A percentile compares a stretch with the other conserved stretches of the same genome.
These are phyloP conservation scores for Fusarium praegraminearum DNA, from an alignment of 2,329 filamentous ascomycete species.

Conservation along the genomic window DNA sequence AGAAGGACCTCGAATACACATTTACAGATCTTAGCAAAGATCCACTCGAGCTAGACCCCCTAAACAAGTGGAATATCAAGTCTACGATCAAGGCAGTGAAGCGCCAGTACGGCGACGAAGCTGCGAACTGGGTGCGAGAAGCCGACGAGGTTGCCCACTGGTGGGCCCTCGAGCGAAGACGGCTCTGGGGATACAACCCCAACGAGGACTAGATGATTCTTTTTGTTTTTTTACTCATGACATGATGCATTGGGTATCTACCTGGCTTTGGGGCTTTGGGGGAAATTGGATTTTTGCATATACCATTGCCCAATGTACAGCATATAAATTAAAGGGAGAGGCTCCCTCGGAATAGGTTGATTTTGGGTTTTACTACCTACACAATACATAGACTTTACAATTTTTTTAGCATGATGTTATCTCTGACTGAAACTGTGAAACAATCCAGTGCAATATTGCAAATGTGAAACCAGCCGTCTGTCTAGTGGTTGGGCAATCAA, in stretches of 20 bases:
- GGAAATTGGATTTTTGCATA: conserved; percentile 28
- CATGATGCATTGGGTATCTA: conserved; percentile 36
- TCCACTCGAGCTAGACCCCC: conserved; percentile 45
- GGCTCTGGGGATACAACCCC: conserved; percentile 40
- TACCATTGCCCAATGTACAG: conserved; percentile 30
- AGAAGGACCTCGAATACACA: conserved; percentile 50
- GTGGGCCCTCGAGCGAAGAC: conserved; percentile 39
- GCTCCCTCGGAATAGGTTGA: conserved; percentile 28
- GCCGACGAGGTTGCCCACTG: conserved; percentile 40
- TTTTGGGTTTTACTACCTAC: neutral
- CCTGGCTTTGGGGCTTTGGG: conserved; percentile 17
- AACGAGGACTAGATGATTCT: conserved; percentile 21
- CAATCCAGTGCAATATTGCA: neutral
- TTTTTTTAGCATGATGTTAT: neutral
- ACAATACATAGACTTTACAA: conserved; percentile 28
- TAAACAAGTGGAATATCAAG: conserved; percentile 47
- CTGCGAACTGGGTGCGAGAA: conserved; percentile 48
- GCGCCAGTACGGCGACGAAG: conserved; percentile 32
- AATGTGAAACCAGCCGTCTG: neutral
- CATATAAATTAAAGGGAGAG: conserved; percentile 35
- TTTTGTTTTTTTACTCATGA: conserved; percentile 27
- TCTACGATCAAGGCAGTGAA: conserved; percentile 42
- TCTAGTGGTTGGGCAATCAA: neutral
- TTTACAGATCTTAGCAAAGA: conserved; percentile 50
- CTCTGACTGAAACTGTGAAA: neutral